Base-by-base conservation (phyloP, 2,329 filamentous ascomycete genomes). In the Beauveria sp. region DNA sequence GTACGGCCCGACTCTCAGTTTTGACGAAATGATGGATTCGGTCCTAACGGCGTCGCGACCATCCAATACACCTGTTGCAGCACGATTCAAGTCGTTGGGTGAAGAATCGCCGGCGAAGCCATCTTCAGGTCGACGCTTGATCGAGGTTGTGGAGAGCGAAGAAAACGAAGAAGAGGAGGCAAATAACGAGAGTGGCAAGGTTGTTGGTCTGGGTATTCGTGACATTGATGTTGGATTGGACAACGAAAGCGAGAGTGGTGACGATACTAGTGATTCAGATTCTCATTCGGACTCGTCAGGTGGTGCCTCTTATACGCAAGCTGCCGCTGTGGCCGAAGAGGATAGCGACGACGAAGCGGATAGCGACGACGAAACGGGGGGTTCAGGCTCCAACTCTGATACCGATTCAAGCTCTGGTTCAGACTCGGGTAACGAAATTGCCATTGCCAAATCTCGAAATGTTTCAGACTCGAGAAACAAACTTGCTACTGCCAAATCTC, bases 21-120 rank as follows among this genome's bases (percentile, higher is more conserved):
- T 73, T 53, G 69, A 74, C 28, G 72, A 72, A 20, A 71, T 73
- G 61, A 68, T 71, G 65, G 72, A 75, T 5, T 64, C 62, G 7
- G 68, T 66, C 12, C 53, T 74, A 26, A 63, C 63, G 3, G 69
- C 50, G 8, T 60, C 49, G 20, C 49, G 58, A 20, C 58, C 58
- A 3, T 26, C 50, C 4, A 60, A 48, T 8, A 60, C 58, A 20
- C 49, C 49, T 7, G 3, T 60, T 12, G 40, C 42, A 20, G 42
- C 42, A 26, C 58, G 58, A 16, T 12, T 60, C 6, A 18, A 53
- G 20, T 53, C 49, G 22, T 26, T 54, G 9, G 58, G 42, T 12
- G 38, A 54, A 14, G 26, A 48, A 4, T 40, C 42, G n/a, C 42
- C 49, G 16, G 49, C 42, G 20, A 26, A 28, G 28, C 50, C 24